A percentile compares a stretch with the other conserved stretches of the same genome.
phyloP scores from a whole-genome alignment of 805 yeast genomes.

The Ogataea zsoltii region DNA sequence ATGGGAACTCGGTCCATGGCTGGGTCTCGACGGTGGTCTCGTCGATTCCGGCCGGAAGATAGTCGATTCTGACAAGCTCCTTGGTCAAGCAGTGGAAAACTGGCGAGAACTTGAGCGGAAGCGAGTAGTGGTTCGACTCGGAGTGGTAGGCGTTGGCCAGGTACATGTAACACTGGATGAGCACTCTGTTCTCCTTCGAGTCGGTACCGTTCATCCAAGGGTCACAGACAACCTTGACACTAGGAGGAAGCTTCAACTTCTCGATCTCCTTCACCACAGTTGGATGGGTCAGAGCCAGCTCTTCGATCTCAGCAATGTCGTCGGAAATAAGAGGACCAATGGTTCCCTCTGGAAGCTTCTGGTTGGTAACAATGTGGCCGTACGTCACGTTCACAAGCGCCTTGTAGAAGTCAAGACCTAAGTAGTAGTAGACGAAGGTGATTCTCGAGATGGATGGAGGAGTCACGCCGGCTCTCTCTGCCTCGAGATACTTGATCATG shows the following conservation, averaged over 20 bases:
- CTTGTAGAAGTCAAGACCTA: conserved; percentile 57
- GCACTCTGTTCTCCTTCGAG: conserved; percentile 55
- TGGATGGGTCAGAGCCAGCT: conserved; percentile 53
- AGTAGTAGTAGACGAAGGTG: conserved; percentile 66
- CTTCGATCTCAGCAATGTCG: conserved; percentile 58
- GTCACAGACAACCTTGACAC: conserved; percentile 57
- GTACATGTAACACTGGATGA: conserved; percentile 76
- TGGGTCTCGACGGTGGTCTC: conserved; percentile 53
- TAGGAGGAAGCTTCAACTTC: conserved; percentile 62
- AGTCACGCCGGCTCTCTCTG: conserved; percentile 56
- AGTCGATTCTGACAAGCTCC: conserved; percentile 71
- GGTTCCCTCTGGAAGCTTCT: conserved; percentile 56
- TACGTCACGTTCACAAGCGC: conserved; percentile 67
- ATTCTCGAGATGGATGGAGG: conserved; percentile 68
- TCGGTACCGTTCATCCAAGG: conserved; percentile 89
- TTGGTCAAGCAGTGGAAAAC: conserved; percentile 63
- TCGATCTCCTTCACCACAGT: conserved; percentile 61
- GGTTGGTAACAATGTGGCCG: conserved; percentile 61
- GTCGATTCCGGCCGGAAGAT: conserved; percentile 70
- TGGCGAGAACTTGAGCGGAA: conserved; percentile 72
- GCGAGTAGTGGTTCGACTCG: conserved; percentile 74
- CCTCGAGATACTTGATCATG: conserved; percentile 65
- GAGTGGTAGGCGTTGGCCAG: conserved; percentile 63
- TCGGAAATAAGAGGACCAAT: conserved; percentile 74
- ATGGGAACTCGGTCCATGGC: conserved; percentile 60